A percentile compares a stretch with the other conserved stretches of the same genome.
Evolutionary conservation across 805 yeast species (phyloP).

Genomic region (Spathaspora hagerdaliae): DNA sequence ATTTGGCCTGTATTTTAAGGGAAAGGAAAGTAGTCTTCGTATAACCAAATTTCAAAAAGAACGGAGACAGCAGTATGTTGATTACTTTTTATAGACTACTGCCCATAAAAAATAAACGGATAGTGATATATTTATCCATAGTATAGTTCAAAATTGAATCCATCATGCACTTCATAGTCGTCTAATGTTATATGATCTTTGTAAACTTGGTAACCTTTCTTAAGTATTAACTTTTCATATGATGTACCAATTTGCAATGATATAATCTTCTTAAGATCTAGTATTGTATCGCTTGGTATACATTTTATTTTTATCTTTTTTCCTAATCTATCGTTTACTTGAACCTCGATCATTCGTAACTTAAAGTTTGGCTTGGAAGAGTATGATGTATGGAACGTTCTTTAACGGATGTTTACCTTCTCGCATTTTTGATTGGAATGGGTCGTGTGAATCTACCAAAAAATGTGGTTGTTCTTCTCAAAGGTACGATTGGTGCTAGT

Average conservation of each 20-base stretch:
- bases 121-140: constrained; percentile 40
- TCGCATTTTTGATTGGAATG: no score
- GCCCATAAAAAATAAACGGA: no score
- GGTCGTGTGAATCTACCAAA: no score
- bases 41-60: constrained; percentile 1
- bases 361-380: no score
- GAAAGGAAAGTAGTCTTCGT: neutral
- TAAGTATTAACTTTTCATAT: constrained; percentile 61
- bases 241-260: constrained; percentile 80
- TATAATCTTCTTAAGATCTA: constrained; percentile 82
- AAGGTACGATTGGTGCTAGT: no score
- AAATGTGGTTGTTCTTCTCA: no score
- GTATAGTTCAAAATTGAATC: constrained; percentile 81
- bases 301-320: constrained; percentile 87
- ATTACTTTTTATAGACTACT: constrained; percentile 46
- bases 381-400: no score
- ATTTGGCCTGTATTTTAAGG: neutral
- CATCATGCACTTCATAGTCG: constrained; percentile 93
- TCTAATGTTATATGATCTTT: constrained; percentile 89
- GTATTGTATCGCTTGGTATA: constrained; percentile 76
- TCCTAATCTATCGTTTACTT: constrained; percentile 62
- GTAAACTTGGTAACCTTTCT: constrained; percentile 78
- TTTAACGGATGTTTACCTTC: no score
- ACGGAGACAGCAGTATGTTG: constrained; percentile 35
- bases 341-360: constrained; percentile 35